Evolutionary conservation across 2,329 filamentous ascomycete species (phyloP), one percentile per base, ranked within the genome.

Genomic region (Hymenotorrendiella dingleyae): DNA sequence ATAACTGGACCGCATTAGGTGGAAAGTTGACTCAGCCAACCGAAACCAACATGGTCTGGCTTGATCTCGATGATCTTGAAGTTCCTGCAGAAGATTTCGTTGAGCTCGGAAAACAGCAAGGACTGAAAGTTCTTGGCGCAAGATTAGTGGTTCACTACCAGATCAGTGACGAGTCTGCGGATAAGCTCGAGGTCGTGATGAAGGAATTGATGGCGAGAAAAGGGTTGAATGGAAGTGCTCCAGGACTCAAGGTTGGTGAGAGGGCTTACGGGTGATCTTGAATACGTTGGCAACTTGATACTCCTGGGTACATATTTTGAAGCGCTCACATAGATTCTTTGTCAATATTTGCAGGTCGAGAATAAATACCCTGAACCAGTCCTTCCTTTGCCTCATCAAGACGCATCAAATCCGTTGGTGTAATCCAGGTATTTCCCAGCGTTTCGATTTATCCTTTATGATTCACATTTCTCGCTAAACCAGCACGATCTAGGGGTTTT

Each of bases 1-100:
- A 70, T 23, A 61, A 76, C 43, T 87, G 83, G 83, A 69, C 67
- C 7, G 63, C 64, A 10, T 65, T 76, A 30, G 82, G 82, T 12
- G 83, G 82, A 2, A 76, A 75, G 61, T 61, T 82, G 42, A 62
- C 67, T 12, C 68, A 75, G 42, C 73, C 78, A 0, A 76, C 81
- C 3, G 79, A 86, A 61, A 86, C 82, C 14, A 87, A 86, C 56
- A 86, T 86, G 81, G 78, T 85, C 8, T 86, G 82, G 82, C 60
- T 86, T 47, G 77, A 86, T 62, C 65, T 85, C 7, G 70, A 74
- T 24, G 67, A 67, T 6, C 71, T 71, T n/a, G 72, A 72, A 0
- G 61, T 82, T 23, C 65, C 68, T 3, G 60, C 60, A 4, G 69
- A 74, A 39, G 68, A 73, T 29, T 75, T 81, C 47, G 70, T 74